These are phyloP conservation scores for Phytophthora pinifolia DNA, from an alignment of 352 stramenopile species.

Conservation along the genomic window DNA sequence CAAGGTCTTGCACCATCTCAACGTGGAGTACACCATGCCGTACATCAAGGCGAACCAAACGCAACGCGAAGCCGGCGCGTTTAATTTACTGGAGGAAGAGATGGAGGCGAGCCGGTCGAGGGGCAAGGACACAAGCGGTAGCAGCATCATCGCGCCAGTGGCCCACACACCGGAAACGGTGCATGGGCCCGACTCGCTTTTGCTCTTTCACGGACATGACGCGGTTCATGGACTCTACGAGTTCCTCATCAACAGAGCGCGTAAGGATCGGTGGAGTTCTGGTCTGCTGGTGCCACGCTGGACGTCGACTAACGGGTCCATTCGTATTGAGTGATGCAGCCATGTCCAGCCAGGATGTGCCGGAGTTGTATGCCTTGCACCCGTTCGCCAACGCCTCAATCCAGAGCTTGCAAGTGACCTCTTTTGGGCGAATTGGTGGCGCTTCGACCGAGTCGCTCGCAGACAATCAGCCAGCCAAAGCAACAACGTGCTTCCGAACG, in stretches of 20 bases:
- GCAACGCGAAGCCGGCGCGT: slow-evolving; percentile 44
- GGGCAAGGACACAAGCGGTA: slow-evolving; percentile 19
- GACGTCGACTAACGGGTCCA: background rate
- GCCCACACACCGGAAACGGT: slow-evolving; percentile 34
- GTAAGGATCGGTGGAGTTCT: slow-evolving; percentile 31
- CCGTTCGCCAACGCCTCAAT: slow-evolving; percentile 71
- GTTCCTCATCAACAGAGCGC: slow-evolving; percentile 75
- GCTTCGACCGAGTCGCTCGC: slow-evolving; percentile 9
- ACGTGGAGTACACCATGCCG: slow-evolving; percentile 55
- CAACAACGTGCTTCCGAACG: slow-evolving; percentile 32
- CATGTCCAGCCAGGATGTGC: slow-evolving; percentile 77
- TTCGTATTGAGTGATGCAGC: slow-evolving; percentile 29
- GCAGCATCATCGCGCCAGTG: slow-evolving; percentile 14
- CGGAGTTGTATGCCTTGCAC: slow-evolving; percentile 51
- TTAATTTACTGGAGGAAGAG: slow-evolving; percentile 53
- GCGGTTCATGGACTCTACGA: slow-evolving; percentile 73
- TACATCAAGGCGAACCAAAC: slow-evolving; percentile 48
- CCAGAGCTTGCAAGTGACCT: slow-evolving; percentile 48
- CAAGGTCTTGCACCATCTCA: slow-evolving; percentile 65
- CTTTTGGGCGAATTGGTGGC: slow-evolving; percentile 26
- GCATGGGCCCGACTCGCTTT: slow-evolving; percentile 60
- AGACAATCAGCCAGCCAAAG: slow-evolving; percentile 19
- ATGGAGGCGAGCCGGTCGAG: slow-evolving; percentile 22
- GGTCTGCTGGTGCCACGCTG: too few species aligned
- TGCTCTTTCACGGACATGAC: slow-evolving; percentile 64